A percentile compares a stretch with the other conserved stretches of the same genome.
phyloP scores from a whole-genome alignment of 23 red algal species.

The Pyropia yezoensis region DNA sequence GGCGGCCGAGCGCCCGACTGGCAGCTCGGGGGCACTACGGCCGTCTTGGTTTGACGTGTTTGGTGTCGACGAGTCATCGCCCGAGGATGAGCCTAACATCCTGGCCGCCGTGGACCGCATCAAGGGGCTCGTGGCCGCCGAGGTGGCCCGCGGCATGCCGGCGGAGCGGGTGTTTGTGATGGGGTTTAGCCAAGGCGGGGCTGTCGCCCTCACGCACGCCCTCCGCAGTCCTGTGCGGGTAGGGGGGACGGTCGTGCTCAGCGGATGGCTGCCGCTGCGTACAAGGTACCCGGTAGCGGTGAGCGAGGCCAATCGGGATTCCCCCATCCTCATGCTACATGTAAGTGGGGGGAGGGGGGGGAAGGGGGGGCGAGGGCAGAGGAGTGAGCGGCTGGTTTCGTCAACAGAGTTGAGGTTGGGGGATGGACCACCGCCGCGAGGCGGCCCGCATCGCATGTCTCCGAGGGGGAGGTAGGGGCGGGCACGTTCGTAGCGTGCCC shows the following conservation, averaged over 20 bases:
- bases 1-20: conserved; percentile 20
- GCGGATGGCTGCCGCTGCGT: conserved; percentile 25
- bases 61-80: conserved; percentile 6
- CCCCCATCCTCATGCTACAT: conserved; percentile 23
- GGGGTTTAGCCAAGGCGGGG: conserved; percentile 71
- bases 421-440: no score
- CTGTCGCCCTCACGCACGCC: conserved; percentile 29
- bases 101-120: conserved; percentile 3
- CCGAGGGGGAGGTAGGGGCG: no score
- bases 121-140: conserved; percentile 9
- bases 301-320: background rate
- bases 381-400: no score
- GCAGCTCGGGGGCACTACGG: conserved; percentile 14
- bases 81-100: conserved; percentile 14
- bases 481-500: no score
- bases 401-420: no score
- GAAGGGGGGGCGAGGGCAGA: no score
- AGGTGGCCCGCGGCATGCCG: conserved; percentile 20
- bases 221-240: conserved; percentile 8
- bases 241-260: conserved; percentile 33
- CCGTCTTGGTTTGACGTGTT: conserved; percentile 66
- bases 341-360: background rate
- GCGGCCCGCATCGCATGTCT: no score
- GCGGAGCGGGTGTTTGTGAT: conserved; percentile 27
- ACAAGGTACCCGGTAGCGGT: conserved; percentile 10